Percentiles rank a stretch among this genome's conserved stretches.
Conservation (phyloP, 83 land plant species). For the Thuja plicata region DNA sequence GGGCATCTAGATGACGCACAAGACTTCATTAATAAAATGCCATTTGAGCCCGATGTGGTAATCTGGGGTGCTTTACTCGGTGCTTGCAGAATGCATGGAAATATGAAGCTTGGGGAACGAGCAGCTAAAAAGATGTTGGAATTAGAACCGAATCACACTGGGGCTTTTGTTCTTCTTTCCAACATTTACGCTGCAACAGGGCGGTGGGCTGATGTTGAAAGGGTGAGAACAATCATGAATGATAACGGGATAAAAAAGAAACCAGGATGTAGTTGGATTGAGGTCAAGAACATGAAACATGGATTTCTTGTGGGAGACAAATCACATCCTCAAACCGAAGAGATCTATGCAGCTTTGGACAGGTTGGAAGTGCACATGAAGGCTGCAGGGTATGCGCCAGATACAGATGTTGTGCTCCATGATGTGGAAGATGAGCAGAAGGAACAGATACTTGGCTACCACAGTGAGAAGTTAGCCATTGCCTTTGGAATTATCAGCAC, state of each 20-base stretch:
- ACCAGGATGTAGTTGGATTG: conserved; percentile 80
- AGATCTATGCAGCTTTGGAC: conserved; percentile 42
- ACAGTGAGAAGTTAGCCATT: not conserved
- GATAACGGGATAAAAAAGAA: conserved; percentile 47
- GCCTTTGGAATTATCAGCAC: not conserved
- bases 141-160: conserved; percentile 57
- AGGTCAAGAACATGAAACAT: conserved; percentile 45
- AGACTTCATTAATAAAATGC: conserved; percentile 51
- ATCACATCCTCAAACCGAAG: conserved; percentile 43
- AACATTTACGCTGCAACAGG: conserved; percentile 62
- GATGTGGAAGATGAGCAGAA: conserved; percentile 21
- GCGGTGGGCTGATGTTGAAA: conserved; percentile 43
- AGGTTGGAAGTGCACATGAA: conserved; percentile 40
- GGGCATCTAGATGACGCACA: conserved; percentile 45
- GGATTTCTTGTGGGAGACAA: conserved; percentile 52
- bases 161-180: conserved; percentile 49
- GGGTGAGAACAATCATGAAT: conserved; percentile 47
- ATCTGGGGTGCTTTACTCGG: conserved; percentile 70
- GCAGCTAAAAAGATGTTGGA: conserved; percentile 46
- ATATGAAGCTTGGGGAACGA: conserved; percentile 56
- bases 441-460: not conserved
- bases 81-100: conserved; percentile 51
- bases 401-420: conserved; percentile 13
- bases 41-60: conserved; percentile 56
- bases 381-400: conserved; percentile 31